Evolutionary conservation across 2,329 filamentous ascomycete genomes (phyloP), one percentile per base, ranked within the genome.

Genomic region (Arthrobotrys sinensis): DNA sequence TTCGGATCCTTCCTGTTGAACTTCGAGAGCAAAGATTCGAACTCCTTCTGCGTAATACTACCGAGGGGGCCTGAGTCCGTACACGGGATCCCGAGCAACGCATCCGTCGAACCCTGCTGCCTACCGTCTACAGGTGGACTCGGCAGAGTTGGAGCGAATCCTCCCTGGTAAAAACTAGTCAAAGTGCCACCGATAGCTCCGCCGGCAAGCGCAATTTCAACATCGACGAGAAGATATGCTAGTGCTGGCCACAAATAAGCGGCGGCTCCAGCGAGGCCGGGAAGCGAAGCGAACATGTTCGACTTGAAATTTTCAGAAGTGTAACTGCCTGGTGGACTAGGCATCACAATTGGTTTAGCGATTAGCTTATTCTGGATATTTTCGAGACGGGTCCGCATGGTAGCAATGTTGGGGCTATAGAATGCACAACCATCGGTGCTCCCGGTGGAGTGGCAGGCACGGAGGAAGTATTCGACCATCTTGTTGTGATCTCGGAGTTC

Each of bases 1-100:
- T 69, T 52, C 5, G 72, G 72, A 50, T 76, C 72, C 36, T 69
- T 76, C 38, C 64, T 36, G 19, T 66, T 76, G 38, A 64, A 76
- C 36, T 62, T 63, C 6, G 65, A 69, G n/a, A 76, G 40, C 7
- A 64, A 40, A 12, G 64, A 14, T 16, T 76, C 72, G 24, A 76
- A 76, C 8, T 76, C 64, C 55, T 76, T 65, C 38, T 76, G 72
- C 0, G 63, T 53, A 16, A 69, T 66, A 5, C 45, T 16, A 12
- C 64, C 72, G 2, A 76, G 72, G 5, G 65, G 64, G 6, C 72
- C 72, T 5, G 72, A 76, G 43, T 76, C 72, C 11, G 72, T 76
- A 19, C 72, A 76, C 3, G 72, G 65, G n/a, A 76, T 76, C 11
- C 72, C 72, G 19, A 34, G 53, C 11, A 50, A 55, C 4, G 64